Base-by-base conservation (phyloP, 352 stramenopile genomes). In the Phytophthora ramorum region DNA sequence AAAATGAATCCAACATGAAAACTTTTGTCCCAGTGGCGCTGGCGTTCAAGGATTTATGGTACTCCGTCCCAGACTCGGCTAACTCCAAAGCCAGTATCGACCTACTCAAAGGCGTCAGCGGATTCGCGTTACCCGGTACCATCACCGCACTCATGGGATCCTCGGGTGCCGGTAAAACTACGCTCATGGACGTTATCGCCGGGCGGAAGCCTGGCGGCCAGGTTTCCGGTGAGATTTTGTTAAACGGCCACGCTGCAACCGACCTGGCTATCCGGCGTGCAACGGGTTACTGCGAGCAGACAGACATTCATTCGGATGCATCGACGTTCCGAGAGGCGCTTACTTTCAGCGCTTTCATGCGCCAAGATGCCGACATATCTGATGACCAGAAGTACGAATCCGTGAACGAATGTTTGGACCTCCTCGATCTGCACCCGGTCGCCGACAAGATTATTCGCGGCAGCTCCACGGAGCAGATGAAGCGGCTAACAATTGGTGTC, bases 71-170 rank as follows among this genome's bases (percentile, higher is more conserved):
- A 9, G 40, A 66, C 16, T 67, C 73, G 24, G 24, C 28, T 17
- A 72, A 73, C 37, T 10, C 17, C 28, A 68, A 72, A 22, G 19
- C 14, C 14, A 77, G 82, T 16, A 70, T 94, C 9, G 66, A 92
- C 37, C 60, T 97, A 19, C 69, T 97, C 26, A 91, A 92, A 28
- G 78, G 75, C 51, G 65, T 96, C 1, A 78, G 40, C 55, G 86
- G 87, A 35, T 84, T 83, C 17, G 76, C 91, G 48, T 60, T 81
- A 14, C 73, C 88, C 19, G 83, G 89, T 9, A 91, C 76, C 16
- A 83, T 97, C 60, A 97, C 86, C 16, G 91, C 87, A n/a, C 71
- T 98, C 1, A 96, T 97, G 84, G 90, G 91, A 14, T 89, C 73
- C 71, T 87, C 32, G 79, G 79, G 50, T 69, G 72, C 12, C n/a